Percentiles rank a stretch among this genome's conserved stretches.
These are phyloP conservation scores for Apiospora saccharicola DNA, from an alignment of 2,329 filamentous ascomycete genomes.

Conservation along the genomic window DNA sequence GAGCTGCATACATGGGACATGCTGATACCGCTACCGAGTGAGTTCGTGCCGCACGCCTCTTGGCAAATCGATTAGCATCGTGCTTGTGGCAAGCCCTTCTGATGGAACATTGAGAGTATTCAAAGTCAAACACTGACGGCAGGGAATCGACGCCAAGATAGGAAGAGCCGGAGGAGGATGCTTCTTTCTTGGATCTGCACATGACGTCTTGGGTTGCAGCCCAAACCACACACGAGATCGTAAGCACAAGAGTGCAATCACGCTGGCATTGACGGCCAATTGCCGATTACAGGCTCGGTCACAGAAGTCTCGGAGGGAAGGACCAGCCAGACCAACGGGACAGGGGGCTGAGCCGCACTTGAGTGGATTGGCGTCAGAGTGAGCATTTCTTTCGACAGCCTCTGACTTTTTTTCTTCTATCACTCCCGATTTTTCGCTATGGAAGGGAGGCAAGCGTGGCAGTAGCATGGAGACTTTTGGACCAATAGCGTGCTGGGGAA, in stretches of 20 bases:
- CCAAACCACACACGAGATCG: neutral
- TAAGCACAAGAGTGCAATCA: neutral
- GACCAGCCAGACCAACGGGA: neutral
- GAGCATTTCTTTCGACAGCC: neutral
- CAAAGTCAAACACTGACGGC: neutral
- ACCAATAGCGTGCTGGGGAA: constrained; percentile 21
- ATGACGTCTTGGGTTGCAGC: constrained; percentile 13
- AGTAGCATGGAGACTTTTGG: neutral
- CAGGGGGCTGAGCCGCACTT: constrained; percentile 15
- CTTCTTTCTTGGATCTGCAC: constrained; percentile 3
- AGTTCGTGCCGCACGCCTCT: neutral
- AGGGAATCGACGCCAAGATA: neutral
- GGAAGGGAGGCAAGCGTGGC: neutral
- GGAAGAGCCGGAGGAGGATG: neutral
- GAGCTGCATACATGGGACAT: constrained; percentile 9
- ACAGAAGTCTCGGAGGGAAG: neutral
- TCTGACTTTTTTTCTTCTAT: neutral
- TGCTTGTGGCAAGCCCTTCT: neutral
- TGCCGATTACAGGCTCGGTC: constrained; percentile 6
- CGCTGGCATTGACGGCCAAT: neutral
- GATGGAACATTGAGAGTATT: neutral
- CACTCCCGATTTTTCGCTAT: neutral
- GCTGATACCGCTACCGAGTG: neutral
- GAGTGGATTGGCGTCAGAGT: constrained; percentile 16
- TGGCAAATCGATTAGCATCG: neutral